Percentiles rank a stretch among this genome's conserved stretches.
phyloP scores from a whole-genome alignment of 345 rosid genomes.

The Microthlaspi erraticum region DNA sequence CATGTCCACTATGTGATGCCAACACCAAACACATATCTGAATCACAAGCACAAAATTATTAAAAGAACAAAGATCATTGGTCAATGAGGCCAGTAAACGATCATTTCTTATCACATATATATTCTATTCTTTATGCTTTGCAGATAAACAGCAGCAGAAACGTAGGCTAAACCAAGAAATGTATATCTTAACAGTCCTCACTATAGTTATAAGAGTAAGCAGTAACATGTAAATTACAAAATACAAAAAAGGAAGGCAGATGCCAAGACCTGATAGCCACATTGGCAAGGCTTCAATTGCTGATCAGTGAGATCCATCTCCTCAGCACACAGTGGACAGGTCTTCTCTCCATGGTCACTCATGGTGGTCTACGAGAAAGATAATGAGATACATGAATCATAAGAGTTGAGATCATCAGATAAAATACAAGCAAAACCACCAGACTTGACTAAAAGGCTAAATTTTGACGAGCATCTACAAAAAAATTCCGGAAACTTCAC shows the following conservation, averaged over 20 bases:
- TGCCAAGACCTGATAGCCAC: constrained; percentile 74
- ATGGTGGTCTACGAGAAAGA: constrained; percentile 50
- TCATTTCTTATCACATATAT: neutral
- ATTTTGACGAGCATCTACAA: constrained; percentile 2
- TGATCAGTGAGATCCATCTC: constrained; percentile 92
- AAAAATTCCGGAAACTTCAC: constrained; percentile 1
- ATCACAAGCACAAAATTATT: constrained; percentile 4
- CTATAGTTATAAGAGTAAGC: too few species aligned
- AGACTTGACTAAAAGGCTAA: constrained; percentile 2
- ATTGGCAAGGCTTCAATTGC: constrained; percentile 88
- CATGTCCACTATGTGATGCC: constrained; percentile 96
- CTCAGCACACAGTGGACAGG: constrained; percentile 80
- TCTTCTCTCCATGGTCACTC: constrained; percentile 82
- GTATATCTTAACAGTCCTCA: neutral
- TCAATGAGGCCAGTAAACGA: constrained; percentile 5
- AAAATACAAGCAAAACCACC: neutral
- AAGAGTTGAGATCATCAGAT: neutral
- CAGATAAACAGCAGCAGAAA: neutral
- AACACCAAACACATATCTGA: constrained; percentile 97
- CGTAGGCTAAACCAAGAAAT: neutral
- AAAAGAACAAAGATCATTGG: constrained; percentile 1
- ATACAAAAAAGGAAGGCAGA: constrained; percentile 1
- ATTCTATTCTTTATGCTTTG: neutral
- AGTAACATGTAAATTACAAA: neutral
- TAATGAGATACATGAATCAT: constrained; percentile 2